Base-by-base conservation (phyloP, 495 filamentous ascomycete species). In the Neohortaea acidophila region DNA sequence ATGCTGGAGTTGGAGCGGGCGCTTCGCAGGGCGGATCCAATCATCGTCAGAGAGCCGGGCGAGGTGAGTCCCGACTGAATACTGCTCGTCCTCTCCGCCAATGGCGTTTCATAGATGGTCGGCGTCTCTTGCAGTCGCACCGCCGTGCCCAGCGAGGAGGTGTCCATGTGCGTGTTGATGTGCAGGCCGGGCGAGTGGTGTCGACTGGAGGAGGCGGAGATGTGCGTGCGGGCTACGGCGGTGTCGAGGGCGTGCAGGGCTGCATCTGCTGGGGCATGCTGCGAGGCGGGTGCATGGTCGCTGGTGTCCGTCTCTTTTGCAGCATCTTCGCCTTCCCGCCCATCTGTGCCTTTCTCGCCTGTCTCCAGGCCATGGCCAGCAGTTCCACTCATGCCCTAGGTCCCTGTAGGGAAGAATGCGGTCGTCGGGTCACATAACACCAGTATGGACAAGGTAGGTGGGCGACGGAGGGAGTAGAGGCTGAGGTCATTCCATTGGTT, bases 1-100 rank as follows among this genome's bases (percentile, higher is more conserved):
- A 62, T 55, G 44, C 59, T 62, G 25, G 42, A 50, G 8, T 48
- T 45, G 7, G 57, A 60, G 8, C 56, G 19, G 14, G 13, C 39
- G 18, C 38, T 41, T 5, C 39, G 10, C 22, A 51, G 23, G 14
- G 39, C 29, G 7, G 32, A 35, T 14, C 36, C 44, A 18, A 22
- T 17, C 11, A 26, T 32, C 3, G 38, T n/a, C 15, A 46, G 34
- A 13, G 10, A 30, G 7, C 43, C 25, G 19, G 45, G 47, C 33
- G 50, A 44, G 27, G 48, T 31, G 9, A 28, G 5, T 14, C 19
- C 37, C 10, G 13, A 29, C 2, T 21, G 24, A 18, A 17, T 19
- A 14, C 39, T 29, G 37, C 17, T 24, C 33, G 9, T 6, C 23
- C 48, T 36, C 17, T 22, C 25, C 24, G 41, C 22, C 21, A 43